Evolutionary conservation across 169 alveolate genomes (phyloP), one percentile per base, ranked within the genome.

Genomic region (Miamiensis avidus): DNA sequence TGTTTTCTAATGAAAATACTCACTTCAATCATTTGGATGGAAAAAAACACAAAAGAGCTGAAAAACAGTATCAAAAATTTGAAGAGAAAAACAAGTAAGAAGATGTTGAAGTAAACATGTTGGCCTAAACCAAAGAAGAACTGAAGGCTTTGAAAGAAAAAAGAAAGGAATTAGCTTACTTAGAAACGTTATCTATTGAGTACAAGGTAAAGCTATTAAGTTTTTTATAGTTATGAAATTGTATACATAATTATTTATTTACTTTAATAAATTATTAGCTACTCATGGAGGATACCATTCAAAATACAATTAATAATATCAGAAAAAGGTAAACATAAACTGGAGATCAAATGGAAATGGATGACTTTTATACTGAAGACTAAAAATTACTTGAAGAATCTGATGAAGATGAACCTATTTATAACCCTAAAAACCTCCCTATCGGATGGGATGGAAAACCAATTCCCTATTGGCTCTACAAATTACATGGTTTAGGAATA

Each of bases 371-470:
- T 81, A 89, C 65, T 34, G 83, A 74, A 83, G 94, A 81, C 74
- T 82, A 81, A 28, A 89, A 87, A 26, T 94, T 89, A 29, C 93
- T 91, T 65, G 96, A 92, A 31, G 97, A 94, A 27, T 95, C 95
- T 65, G 98, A 96, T 28, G 99, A 96, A 82, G 98, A 97, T 72
- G 93, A 96, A 69, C 98, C 98, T 1, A 95, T 97, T 75, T 98
- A 98, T 94, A 99, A 99, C 89, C 99, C 99, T 15, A 95, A 98
- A 85, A 99, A 99, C 90, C 95, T 99, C 29, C 99, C 99, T 16
- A 95, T 98, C 32, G 99, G 99, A 6, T 98, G 99, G 98, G 99
- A 99, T 92, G 99, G 99, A 29, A 98, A 98, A 88, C 99, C 99
- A 27, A 97, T 99, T 73, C 99, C 99, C 20, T 99, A 97, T 92